phyloP scores from a whole-genome alignment of 345 rosid genomes.

The Anastatica hierochuntica region DNA sequence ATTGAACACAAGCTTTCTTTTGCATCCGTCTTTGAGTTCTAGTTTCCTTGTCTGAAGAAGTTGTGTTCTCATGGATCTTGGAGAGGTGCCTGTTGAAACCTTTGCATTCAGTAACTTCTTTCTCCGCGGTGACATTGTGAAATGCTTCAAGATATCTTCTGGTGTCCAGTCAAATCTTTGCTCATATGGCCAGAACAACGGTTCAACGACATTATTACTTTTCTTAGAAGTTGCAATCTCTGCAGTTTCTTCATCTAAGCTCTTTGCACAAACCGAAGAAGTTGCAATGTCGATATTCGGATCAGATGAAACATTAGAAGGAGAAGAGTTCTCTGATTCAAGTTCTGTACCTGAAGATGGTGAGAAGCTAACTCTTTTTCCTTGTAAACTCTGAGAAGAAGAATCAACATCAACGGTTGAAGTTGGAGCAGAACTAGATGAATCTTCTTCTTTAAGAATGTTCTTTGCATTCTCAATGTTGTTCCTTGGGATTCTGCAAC shows the following conservation, averaged over 20 bases:
- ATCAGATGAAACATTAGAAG: too few species aligned
- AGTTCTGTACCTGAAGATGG: constrained; percentile 6
- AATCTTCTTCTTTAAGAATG: background rate
- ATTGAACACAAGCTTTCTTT: constrained; percentile 18
- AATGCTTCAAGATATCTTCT: constrained; percentile 35
- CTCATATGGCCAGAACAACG: constrained; percentile 52
- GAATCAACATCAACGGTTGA: too few species aligned
- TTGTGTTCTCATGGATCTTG: constrained; percentile 18
- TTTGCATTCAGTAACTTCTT: constrained; percentile 6
- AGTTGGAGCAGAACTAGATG: background rate
- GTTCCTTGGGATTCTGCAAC: background rate
- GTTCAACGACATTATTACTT: constrained; percentile 19
- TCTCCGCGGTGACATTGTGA: constrained; percentile 45
- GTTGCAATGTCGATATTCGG: too few species aligned
- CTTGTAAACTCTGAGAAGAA: background rate
- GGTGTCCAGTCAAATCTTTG: constrained; percentile 36
- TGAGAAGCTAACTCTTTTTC: constrained; percentile 22
- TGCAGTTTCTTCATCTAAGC: background rate
- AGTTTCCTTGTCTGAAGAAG: constrained; percentile 11
- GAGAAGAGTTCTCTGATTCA: constrained; percentile 1
- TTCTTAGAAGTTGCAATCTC: constrained; percentile 22
- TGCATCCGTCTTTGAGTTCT: constrained; percentile 15
- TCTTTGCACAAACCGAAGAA: background rate
- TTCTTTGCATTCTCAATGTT: background rate
- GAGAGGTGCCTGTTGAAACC: constrained; percentile 14